Evolutionary conservation across 257 asterid genomes (phyloP).

Genomic region (Paulownia fortunei): DNA sequence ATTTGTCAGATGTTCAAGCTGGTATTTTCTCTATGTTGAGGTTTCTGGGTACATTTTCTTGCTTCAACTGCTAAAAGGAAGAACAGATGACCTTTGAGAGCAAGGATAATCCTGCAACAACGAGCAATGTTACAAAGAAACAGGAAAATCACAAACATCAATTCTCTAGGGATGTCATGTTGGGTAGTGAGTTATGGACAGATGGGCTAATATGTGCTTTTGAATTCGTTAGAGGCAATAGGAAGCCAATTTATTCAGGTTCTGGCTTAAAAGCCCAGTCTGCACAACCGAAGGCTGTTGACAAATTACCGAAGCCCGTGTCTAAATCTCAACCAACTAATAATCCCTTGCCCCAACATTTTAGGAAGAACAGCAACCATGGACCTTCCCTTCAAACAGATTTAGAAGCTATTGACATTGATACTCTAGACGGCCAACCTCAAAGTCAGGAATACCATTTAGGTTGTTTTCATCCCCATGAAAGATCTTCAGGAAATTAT

Average conservation of each 20-base stretch:
- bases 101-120: conserved; percentile 29
- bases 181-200: conserved; percentile 44
- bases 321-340: neutral
- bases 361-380: neutral
- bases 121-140: conserved; percentile 35
- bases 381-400: conserved; percentile 7
- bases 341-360: neutral
- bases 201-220: conserved; percentile 59
- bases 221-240: conserved; percentile 42
- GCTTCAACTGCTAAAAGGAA: conserved; percentile 22
- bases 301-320: conserved; percentile 6
- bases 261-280: conserved; percentile 20
- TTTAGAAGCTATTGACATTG: conserved; percentile 23
- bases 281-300: conserved; percentile 25
- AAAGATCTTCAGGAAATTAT: conserved; percentile 41
- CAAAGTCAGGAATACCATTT: conserved; percentile 20
- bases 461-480: conserved; percentile 34
- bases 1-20: conserved; percentile 12
- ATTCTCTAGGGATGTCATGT: conserved; percentile 40
- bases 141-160: conserved; percentile 38
- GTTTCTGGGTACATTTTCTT: conserved; percentile 20
- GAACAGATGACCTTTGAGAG: conserved; percentile 15
- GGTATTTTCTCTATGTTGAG: neutral
- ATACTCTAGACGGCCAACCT: conserved; percentile 27
- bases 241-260: conserved; percentile 28